Evolutionary conservation across 2,329 filamentous ascomycete species (phyloP).

Genomic region (Fusarium scirpi): DNA sequence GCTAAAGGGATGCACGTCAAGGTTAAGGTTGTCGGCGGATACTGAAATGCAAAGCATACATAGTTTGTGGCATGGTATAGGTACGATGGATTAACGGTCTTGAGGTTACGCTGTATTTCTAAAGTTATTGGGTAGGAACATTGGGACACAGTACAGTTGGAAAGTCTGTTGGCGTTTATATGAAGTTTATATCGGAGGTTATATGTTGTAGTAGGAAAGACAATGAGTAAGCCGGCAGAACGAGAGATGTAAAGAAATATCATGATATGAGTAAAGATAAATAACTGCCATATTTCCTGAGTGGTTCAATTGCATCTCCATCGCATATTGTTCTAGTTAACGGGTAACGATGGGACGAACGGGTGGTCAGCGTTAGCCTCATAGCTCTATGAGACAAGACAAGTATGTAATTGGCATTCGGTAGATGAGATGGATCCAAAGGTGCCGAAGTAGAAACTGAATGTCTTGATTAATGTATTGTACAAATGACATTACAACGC

Average conservation of each 20-base stretch:
- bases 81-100: not conserved
- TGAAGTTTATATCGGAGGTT: not conserved
- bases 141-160: not conserved
- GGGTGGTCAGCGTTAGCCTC: not conserved
- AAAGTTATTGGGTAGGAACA: not conserved
- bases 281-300: not conserved
- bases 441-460: not conserved
- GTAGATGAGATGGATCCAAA: not conserved
- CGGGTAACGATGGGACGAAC: slow-evolving; percentile 3
- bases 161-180: not conserved
- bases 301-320: not conserved
- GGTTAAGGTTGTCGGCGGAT: slow-evolving; percentile 74
- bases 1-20: slow-evolving; percentile 77
- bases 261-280: not conserved
- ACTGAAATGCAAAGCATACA: slow-evolving; percentile 50
- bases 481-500: not conserved
- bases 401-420: too few relatives aligned
- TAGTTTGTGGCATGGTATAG: not conserved
- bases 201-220: not conserved
- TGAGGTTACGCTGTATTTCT: not conserved
- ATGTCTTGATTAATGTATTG: not conserved
- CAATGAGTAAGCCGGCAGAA: not conserved
- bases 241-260: not conserved
- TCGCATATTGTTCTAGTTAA: not conserved
- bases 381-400: not conserved